phyloP scores from a whole-genome alignment of 2,329 filamentous ascomycete species.

The Catunica adiposa region DNA sequence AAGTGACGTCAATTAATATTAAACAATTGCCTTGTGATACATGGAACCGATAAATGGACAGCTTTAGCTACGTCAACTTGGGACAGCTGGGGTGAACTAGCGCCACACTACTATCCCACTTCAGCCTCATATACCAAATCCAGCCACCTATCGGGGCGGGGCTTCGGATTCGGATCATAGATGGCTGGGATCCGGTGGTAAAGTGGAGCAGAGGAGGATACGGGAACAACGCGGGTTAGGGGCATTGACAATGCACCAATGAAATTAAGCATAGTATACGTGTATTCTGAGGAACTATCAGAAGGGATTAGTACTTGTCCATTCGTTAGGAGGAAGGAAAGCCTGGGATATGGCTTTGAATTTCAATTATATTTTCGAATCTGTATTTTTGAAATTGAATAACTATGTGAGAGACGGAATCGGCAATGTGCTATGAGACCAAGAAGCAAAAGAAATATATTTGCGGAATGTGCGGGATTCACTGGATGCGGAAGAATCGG shows the following conservation, averaged over 20 bases:
- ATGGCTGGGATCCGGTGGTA: background rate
- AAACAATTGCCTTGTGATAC: no score
- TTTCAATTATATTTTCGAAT: no score
- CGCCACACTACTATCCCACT: slow-evolving; percentile 1
- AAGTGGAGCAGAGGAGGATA: background rate
- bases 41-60: background rate
- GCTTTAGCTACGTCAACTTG: background rate
- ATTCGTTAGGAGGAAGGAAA: no score
- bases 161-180: background rate
- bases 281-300: background rate
- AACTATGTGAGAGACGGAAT: no score
- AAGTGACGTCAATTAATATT: background rate
- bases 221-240: background rate
- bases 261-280: background rate
- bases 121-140: background rate
- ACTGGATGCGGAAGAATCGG: background rate
- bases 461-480: background rate
- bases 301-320: no score
- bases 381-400: no score
- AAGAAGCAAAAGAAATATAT: no score
- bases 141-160: background rate
- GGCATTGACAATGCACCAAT: background rate
- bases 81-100: background rate
- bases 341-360: no score
- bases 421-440: no score